phyloP scores from a whole-genome alignment of 306 rosid genomes.

The Corylus heterophylla region DNA sequence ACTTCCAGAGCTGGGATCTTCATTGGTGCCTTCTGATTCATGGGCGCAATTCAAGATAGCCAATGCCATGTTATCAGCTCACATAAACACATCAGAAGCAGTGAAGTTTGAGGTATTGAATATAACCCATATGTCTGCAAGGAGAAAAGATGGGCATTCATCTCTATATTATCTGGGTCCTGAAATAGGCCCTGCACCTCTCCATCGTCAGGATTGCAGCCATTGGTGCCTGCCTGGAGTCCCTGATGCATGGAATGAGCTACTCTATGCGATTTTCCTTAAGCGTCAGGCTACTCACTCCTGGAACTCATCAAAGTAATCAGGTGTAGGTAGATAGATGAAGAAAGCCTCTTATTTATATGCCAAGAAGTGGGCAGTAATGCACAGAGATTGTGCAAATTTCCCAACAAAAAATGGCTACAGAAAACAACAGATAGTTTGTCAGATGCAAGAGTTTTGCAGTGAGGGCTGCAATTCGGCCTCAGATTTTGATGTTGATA shows the following conservation, averaged over 20 bases:
- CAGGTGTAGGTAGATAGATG: slow-evolving; percentile 8
- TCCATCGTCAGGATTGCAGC: slow-evolving; percentile 85
- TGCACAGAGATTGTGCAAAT: background rate
- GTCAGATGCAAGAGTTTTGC: slow-evolving; percentile 5
- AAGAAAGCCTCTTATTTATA: slow-evolving; percentile 12
- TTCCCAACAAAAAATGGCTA: background rate
- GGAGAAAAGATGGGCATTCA: slow-evolving; percentile 81
- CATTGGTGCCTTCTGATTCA: slow-evolving; percentile 52
- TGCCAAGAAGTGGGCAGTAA: slow-evolving; percentile 5
- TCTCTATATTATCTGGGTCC: slow-evolving; percentile 71
- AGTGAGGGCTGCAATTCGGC: background rate
- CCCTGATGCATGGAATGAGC: slow-evolving; percentile 88
- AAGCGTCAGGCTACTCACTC: slow-evolving; percentile 32
- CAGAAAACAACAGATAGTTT: background rate
- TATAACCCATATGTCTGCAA: slow-evolving; percentile 65
- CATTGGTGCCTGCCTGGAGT: slow-evolving; percentile 98
- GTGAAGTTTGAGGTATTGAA: slow-evolving; percentile 52
- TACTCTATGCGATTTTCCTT: slow-evolving; percentile 65
- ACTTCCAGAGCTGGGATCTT: slow-evolving; percentile 68
- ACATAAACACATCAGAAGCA: slow-evolving; percentile 22
- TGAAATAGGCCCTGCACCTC: slow-evolving; percentile 41
- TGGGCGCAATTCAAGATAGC: slow-evolving; percentile 66
- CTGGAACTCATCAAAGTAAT: slow-evolving; percentile 25
- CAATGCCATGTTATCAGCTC: slow-evolving; percentile 43
- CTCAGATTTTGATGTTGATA: slow-evolving; percentile 17